Evolutionary conservation across 2,329 filamentous ascomycete genomes (phyloP).

Genomic region (Phialocephala sp.): DNA sequence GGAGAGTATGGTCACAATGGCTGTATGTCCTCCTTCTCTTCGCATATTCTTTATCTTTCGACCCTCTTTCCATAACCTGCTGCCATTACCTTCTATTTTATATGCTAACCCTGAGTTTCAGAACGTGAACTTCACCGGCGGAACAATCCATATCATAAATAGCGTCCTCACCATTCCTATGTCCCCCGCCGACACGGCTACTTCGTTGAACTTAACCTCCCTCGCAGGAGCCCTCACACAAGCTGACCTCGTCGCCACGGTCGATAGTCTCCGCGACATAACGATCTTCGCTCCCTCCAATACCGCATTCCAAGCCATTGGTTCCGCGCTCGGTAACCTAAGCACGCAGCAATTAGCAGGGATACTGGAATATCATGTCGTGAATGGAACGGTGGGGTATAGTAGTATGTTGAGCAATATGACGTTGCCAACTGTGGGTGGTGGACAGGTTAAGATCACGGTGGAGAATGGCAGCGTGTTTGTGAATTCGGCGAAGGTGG

Average conservation of each 20-base stretch:
- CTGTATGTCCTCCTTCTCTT: conserved; percentile 29
- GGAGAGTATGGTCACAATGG: conserved; percentile 33
- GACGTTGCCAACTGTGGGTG: conserved; percentile 37
- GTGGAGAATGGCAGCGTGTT: conserved; percentile 45
- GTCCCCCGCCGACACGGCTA: conserved; percentile 43
- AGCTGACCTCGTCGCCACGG: conserved; percentile 41
- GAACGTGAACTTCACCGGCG: conserved; percentile 56
- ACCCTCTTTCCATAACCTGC: not conserved
- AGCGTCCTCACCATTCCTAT: conserved; percentile 53
- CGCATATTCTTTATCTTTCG: not conserved
- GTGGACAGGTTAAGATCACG: conserved; percentile 40
- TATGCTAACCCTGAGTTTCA: conserved; percentile 28
- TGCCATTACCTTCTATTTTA: not conserved
- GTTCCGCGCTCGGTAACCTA: conserved; percentile 37
- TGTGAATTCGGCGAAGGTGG: conserved; percentile 46
- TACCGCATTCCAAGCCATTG: conserved; percentile 43
- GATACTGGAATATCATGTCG: conserved; percentile 44
- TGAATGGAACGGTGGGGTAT: conserved; percentile 40
- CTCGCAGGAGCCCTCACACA: conserved; percentile 42
- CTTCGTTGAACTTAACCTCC: conserved; percentile 45
- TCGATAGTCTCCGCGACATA: conserved; percentile 54
- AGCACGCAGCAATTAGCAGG: conserved; percentile 32
- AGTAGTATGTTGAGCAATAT: conserved; percentile 39
- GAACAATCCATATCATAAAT: conserved; percentile 57
- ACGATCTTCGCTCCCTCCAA: conserved; percentile 51